Base-by-base conservation (phyloP, 805 yeast species). In the Jamesozyma spencerorum region DNA sequence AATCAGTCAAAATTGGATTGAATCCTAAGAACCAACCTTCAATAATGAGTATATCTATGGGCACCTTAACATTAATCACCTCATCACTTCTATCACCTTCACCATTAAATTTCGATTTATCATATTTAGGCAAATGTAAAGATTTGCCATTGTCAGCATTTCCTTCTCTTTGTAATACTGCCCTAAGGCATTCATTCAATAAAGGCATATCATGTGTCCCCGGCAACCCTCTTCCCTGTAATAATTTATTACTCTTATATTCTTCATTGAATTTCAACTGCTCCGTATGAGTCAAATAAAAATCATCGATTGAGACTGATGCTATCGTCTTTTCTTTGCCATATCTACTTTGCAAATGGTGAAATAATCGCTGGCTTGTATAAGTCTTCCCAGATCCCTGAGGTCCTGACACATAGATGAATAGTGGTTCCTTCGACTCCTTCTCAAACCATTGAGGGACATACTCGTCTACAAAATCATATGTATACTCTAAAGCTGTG, bases 11-110 rank as follows among this genome's bases (percentile, higher is more conserved):
- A 15, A 73, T 48, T 1, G 81, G 68, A 4, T 55, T 46, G 55
- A 77, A 90, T 1, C 97, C 97, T 18, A 77, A 71, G 64, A 88
- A 86, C 98, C 98, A 90, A 4, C 97, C 98, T 62, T 90, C 98
- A 31, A 92, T 68, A 2, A 90, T 59, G 2, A 90, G 70, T 3
- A 87, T 71, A 51, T 83, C 85, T 3, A 76, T 66, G 2, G 73
- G 71, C 2, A 45, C 42, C 0, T 52, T 51, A 4, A 62, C 57
- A 3, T 51, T 40, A 2, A 64, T 46, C 0, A 49, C 45, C 6
- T 41, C 50, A 0, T 65, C 65, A 5, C 58, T 49, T 39, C 97
- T 66, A 60, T 90, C 97, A 4, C 98, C 98, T 41, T 72, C 71
- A 0, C 97, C 97, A 18, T 53, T 37, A 50, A 65, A 72, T 13